A percentile compares a stretch with the other conserved stretches of the same genome.
phyloP scores from a whole-genome alignment of 1,284 basidiomycete genomes.

The Sanghuangporus sanghuang region DNA sequence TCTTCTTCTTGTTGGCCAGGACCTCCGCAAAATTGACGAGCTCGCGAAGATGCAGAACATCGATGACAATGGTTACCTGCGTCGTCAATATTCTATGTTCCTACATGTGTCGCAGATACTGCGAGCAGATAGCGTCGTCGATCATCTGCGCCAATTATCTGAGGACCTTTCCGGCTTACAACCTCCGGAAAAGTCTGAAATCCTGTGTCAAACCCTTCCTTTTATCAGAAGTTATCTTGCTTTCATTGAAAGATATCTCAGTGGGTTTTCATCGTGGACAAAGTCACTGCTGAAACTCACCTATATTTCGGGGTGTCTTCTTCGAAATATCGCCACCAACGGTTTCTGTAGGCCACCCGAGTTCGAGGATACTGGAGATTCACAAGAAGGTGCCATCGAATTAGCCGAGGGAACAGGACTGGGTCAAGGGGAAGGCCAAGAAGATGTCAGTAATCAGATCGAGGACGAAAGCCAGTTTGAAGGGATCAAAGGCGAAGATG shows the following conservation, averaged over 20 bases:
- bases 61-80: conserved; percentile 1
- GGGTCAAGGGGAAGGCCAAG: conserved; percentile 77
- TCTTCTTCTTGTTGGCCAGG: conserved; percentile 11
- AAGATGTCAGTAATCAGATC: conserved; percentile 91
- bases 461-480: conserved; percentile 96
- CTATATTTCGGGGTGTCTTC: conserved; percentile 71
- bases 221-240: conserved; percentile 60
- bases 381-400: conserved; percentile 45
- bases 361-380: conserved; percentile 43
- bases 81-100: neutral
- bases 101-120: neutral
- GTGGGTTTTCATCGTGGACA: conserved; percentile 59
- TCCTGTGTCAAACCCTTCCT: conserved; percentile 46
- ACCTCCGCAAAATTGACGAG: neutral
- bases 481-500: conserved; percentile 68
- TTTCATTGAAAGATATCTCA: conserved; percentile 51
- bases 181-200: neutral
- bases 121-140: conserved; percentile 31
- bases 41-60: neutral
- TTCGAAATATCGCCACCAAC: conserved; percentile 72
- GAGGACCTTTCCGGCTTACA: neutral
- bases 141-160: conserved; percentile 24
- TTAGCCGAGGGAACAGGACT: conserved; percentile 75
- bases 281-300: conserved; percentile 82
- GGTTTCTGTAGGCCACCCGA: conserved; percentile 93